These are phyloP conservation scores for Amaranthus palmeri DNA, from an alignment of 148 eudicot species.

Conservation along the genomic window DNA sequence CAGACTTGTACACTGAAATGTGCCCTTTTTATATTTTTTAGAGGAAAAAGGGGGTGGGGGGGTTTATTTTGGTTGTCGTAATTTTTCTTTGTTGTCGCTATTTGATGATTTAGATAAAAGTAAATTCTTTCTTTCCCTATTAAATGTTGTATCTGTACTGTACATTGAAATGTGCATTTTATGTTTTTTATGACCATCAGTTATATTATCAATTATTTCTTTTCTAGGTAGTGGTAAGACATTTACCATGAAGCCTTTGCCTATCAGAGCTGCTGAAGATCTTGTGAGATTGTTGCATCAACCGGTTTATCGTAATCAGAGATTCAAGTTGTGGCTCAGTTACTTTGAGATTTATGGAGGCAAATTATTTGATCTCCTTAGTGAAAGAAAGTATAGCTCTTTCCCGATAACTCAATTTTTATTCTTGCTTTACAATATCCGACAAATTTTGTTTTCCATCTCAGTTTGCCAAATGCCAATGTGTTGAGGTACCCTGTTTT, in stretches of 20 bases:
- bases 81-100: too few species aligned
- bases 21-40: conserved; percentile 4
- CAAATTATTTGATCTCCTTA: conserved; percentile 84
- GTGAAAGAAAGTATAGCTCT: conserved; percentile 66
- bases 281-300: conserved; percentile 79
- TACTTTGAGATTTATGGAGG: conserved; percentile 99
- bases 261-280: conserved; percentile 90
- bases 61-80: too few species aligned
- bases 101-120: too few species aligned
- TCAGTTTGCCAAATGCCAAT: not conserved
- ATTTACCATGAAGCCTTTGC: conserved; percentile 95
- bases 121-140: too few species aligned
- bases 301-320: conserved; percentile 76
- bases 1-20: not conserved
- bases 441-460: not conserved
- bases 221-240: conserved; percentile 98
- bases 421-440: conserved; percentile 1
- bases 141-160: too few species aligned
- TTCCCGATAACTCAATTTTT: not conserved
- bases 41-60: too few species aligned
- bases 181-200: conserved; percentile 4
- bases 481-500: conserved; percentile 1
- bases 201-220: conserved; percentile 15
- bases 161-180: conserved; percentile 8
- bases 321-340: conserved; percentile 96